Percentiles rank a stretch among this genome's conserved stretches.
These are phyloP conservation scores for Neurospora discreta DNA, from an alignment of 495 filamentous ascomycete species.

Conservation along the genomic window DNA sequence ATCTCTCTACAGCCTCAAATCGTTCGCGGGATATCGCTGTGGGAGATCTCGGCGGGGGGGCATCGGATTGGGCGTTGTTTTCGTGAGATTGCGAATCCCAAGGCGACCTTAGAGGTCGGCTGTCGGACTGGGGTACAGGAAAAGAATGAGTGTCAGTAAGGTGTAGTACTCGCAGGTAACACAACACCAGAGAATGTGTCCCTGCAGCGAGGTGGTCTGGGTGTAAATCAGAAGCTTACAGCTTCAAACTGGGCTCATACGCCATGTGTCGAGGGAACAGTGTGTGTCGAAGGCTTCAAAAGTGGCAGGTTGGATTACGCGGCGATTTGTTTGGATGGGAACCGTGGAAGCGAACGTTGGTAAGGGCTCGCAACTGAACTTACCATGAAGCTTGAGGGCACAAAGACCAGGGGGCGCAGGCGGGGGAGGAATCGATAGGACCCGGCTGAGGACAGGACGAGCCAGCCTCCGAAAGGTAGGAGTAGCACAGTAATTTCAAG, in stretches of 20 bases:
- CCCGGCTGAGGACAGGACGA: neutral
- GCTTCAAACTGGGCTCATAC: neutral
- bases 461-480: neutral
- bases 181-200: neutral
- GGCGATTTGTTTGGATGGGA: neutral
- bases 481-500: neutral
- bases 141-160: neutral
- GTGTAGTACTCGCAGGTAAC: neutral
- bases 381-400: neutral
- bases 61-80: neutral
- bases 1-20: constrained; percentile 29
- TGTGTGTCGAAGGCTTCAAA: neutral
- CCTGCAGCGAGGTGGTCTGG: neutral
- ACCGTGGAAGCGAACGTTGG: neutral
- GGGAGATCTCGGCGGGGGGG: neutral
- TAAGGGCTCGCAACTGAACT: neutral
- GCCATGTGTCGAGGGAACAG: neutral
- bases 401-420: neutral
- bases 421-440: neutral
- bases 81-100: neutral
- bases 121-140: neutral
- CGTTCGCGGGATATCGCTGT: neutral
- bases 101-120: neutral
- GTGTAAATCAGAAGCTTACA: neutral
- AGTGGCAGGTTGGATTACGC: neutral